Evolutionary conservation across 495 filamentous ascomycete genomes (phyloP).

Genomic region (Parathielavia appendiculata): DNA sequence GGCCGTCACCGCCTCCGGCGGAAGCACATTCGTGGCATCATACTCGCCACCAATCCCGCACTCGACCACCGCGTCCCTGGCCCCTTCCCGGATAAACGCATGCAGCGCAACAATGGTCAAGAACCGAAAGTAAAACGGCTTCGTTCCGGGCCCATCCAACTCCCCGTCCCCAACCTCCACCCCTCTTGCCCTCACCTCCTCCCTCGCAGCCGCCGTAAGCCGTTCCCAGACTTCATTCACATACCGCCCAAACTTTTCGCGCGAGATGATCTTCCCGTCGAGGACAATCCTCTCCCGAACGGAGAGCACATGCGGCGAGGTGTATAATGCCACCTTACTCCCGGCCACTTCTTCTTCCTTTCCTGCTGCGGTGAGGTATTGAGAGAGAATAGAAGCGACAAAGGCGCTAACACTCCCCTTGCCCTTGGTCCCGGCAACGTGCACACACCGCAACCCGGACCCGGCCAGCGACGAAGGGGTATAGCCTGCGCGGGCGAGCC

Average conservation of each 20-base stretch:
- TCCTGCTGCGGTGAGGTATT: slow-evolving; percentile 19
- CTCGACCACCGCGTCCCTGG: slow-evolving; percentile 42
- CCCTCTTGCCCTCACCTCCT: slow-evolving; percentile 9
- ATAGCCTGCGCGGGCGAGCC: slow-evolving; percentile 71
- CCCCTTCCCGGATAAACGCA: slow-evolving; percentile 40
- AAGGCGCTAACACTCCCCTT: slow-evolving; percentile 54
- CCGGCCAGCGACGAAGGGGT: slow-evolving; percentile 30
- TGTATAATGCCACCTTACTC: slow-evolving; percentile 57
- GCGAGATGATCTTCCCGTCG: slow-evolving; percentile 46
- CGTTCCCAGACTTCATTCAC: slow-evolving; percentile 65
- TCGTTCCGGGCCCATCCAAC: slow-evolving; percentile 31
- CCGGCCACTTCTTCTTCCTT: background rate
- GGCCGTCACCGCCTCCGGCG: slow-evolving; percentile 28
- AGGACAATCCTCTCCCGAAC: slow-evolving; percentile 64
- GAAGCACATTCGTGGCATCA: slow-evolving; percentile 47
- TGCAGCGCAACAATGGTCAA: slow-evolving; percentile 45
- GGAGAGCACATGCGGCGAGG: slow-evolving; percentile 57
- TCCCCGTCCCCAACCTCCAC: slow-evolving; percentile 21
- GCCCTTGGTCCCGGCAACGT: slow-evolving; percentile 60
- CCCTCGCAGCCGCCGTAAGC: slow-evolving; percentile 38
- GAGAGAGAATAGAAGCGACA: slow-evolving; percentile 39
- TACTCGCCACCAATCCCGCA: slow-evolving; percentile 50
- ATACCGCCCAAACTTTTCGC: slow-evolving; percentile 52
- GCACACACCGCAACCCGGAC: slow-evolving; percentile 40
- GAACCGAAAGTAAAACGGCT: slow-evolving; percentile 57